Base-by-base conservation (phyloP, 2,329 filamentous ascomycete genomes). In the Ophiostoma populinum region DNA sequence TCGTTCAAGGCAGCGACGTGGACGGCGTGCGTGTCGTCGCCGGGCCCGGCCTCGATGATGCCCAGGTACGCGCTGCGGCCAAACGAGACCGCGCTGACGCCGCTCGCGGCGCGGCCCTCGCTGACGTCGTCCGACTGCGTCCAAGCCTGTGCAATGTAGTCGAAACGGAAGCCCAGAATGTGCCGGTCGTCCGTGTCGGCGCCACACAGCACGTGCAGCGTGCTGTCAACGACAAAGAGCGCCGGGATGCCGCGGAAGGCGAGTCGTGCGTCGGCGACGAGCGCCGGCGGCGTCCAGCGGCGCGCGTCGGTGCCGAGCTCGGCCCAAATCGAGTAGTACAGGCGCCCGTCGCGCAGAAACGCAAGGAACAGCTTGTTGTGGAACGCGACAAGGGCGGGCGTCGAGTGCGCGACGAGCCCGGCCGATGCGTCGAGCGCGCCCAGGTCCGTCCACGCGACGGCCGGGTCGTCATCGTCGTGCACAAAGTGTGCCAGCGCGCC, bases 281-380 rank as follows among this genome's bases (percentile, higher is more conserved):
- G 42, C 29, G 32, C 32, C 5, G 47, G 43, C 36, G 29, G 39
- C 2, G 43, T 24, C 42, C 49, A 44, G 35, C 28, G 25, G 24
- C 33, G 16, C 3, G 32, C 45, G 16, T 45, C 38, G 7, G 35
- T 34, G 17, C 46, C 44, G 22, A 47, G 43, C 1, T 45, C 32
- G 3, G 45, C 41, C 44, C 45, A 51, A 15, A 48, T 43, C 7
- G 43, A 43, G 36, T 47, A 53, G 34, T 46, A 50, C 7, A 55
- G 41, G 22, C 33, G 43, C 6, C 45, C 43, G 24, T 49, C 43
- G 4, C 46, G 44, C 30, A 54, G 38, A 36, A 48, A 55, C 6
- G 47, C 47, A 13, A 54, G 39, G 32, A 53, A 48, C 5, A 56
- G 44, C 41, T 51, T 51, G 38, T 55, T 54, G 40, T 55, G 52